Conservation (phyloP, 208 protist species). For the Trypanosoma melophagium region DNA sequence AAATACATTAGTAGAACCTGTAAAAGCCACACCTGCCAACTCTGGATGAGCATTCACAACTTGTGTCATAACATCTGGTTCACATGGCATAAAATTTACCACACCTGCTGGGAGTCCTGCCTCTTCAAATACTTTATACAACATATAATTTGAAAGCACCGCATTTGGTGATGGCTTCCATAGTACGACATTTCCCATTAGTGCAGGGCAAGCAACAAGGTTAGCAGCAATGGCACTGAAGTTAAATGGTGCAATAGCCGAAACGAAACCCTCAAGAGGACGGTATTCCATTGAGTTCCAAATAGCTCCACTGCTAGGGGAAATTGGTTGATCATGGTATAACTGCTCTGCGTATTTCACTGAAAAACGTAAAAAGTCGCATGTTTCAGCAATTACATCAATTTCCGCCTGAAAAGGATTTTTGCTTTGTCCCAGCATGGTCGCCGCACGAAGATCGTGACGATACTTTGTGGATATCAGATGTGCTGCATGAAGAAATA, state of each 20-base stretch:
- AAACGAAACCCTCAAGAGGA: slow-evolving; percentile 96
- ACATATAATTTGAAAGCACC: slow-evolving; percentile 92
- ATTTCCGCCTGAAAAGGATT: slow-evolving; percentile 98
- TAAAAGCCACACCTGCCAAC: slow-evolving; percentile 95
- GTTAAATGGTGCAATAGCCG: slow-evolving; percentile 97
- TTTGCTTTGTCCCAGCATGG: slow-evolving; percentile 97
- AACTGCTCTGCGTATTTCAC: slow-evolving; percentile 93
- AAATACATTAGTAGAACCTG: slow-evolving; percentile 94
- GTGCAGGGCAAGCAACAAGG: slow-evolving; percentile 91
- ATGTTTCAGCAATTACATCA: slow-evolving; percentile 93
- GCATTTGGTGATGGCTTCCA: slow-evolving; percentile 96
- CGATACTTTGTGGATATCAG: slow-evolving; percentile 88
- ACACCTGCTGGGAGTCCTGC: slow-evolving; percentile 96
- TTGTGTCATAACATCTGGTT: slow-evolving; percentile 68
- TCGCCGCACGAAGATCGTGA: slow-evolving; percentile 87
- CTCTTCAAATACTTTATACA: slow-evolving; percentile 94
- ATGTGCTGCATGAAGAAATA: slow-evolving; percentile 94
- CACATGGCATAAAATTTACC: slow-evolving; percentile 94
- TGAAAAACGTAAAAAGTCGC: slow-evolving; percentile 97
- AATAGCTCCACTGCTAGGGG: slow-evolving; percentile 55
- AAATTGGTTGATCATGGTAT: slow-evolving; percentile 87
- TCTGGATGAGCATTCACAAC: slow-evolving; percentile 73
- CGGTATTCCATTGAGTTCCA: slow-evolving; percentile 97
- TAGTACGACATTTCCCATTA: slow-evolving; percentile 96
- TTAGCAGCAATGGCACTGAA: slow-evolving; percentile 98